Evolutionary conservation across 768 basidiomycete genomes (phyloP).

Genomic region (Boletales sp.): DNA sequence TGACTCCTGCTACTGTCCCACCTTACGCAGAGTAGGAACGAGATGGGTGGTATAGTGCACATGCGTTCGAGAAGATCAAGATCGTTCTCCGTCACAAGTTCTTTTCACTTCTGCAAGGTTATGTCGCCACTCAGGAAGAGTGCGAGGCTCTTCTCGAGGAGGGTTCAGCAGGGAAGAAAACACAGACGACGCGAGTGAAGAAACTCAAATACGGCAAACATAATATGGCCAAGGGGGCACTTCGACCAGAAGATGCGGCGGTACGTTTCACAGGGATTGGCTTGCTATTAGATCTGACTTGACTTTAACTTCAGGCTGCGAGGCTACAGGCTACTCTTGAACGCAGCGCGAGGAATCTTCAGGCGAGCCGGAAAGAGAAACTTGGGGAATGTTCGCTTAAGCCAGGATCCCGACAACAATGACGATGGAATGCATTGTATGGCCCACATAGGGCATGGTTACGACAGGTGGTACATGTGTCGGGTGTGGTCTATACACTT

Average conservation of each 20-base stretch:
- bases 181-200: slow-evolving; percentile 41
- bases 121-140: slow-evolving; percentile 68
- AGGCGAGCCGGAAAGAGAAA: slow-evolving; percentile 25
- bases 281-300: neutral
- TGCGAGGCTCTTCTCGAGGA: slow-evolving; percentile 59
- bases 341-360: slow-evolving; percentile 32
- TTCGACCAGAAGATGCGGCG: slow-evolving; percentile 79
- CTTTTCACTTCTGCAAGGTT: slow-evolving; percentile 71
- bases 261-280: slow-evolving; percentile 38
- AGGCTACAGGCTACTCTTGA: slow-evolving; percentile 66
- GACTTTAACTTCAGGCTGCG: slow-evolving; percentile 46
- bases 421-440: slow-evolving; percentile 9
- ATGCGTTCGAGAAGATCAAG: slow-evolving; percentile 80
- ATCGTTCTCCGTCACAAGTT: slow-evolving; percentile 82
- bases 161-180: slow-evolving; percentile 25
- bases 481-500: slow-evolving; percentile 9
- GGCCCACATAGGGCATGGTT: slow-evolving; percentile 16
- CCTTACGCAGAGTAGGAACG: slow-evolving; percentile 49
- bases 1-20: neutral
- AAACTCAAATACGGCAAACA: slow-evolving; percentile 68
- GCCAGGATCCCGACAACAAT: slow-evolving; percentile 13
- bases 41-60: slow-evolving; percentile 85
- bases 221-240: slow-evolving; percentile 85
- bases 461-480: slow-evolving; percentile 21
- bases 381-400: slow-evolving; percentile 19